These are phyloP conservation scores for Aspergillus cavernicola DNA, from an alignment of 495 filamentous ascomycete species.

Conservation along the genomic window DNA sequence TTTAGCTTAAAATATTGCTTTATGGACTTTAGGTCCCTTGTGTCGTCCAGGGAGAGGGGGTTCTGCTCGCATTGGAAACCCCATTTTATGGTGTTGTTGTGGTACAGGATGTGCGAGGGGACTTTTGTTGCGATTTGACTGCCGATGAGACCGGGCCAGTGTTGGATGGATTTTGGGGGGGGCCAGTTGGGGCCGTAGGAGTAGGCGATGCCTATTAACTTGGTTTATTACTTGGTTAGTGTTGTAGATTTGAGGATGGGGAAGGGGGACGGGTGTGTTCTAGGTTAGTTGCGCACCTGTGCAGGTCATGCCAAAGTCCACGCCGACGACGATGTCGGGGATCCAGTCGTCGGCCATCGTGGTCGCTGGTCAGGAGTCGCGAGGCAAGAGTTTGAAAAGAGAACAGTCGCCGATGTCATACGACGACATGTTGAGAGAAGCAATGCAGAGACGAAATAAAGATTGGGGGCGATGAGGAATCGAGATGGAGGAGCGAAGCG, in stretches of 20 bases:
- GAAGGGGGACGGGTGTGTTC: background rate
- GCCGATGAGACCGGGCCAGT: conserved; percentile 54
- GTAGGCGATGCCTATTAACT: conserved; percentile 48
- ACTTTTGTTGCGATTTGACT: conserved; percentile 57
- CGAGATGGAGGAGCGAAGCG: background rate
- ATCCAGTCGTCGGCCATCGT: conserved; percentile 15
- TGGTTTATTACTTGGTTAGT: background rate
- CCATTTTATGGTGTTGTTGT: conserved; percentile 39
- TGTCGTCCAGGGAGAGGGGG: too few relatives aligned
- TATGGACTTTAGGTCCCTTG: conserved; percentile 19
- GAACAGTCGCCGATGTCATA: background rate
- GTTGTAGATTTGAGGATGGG: background rate
- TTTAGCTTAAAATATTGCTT: conserved; percentile 61
- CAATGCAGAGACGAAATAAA: too few relatives aligned
- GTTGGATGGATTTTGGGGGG: conserved; percentile 52
- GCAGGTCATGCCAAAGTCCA: conserved; percentile 62
- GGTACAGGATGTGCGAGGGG: conserved; percentile 34
- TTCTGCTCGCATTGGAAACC: conserved; percentile 55
- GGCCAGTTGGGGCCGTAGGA: conserved; percentile 39
- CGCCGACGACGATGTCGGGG: conserved; percentile 56
- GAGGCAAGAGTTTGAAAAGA: background rate
- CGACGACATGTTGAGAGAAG: too few relatives aligned
- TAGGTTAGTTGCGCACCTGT: conserved; percentile 53
- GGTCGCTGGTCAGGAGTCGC: background rate
- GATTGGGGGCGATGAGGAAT: too few relatives aligned